Percentiles rank a stretch among this genome's conserved stretches.
These are phyloP conservation scores for Escallonia rubra DNA, from an alignment of 129 eudicot species.

Conservation along the genomic window DNA sequence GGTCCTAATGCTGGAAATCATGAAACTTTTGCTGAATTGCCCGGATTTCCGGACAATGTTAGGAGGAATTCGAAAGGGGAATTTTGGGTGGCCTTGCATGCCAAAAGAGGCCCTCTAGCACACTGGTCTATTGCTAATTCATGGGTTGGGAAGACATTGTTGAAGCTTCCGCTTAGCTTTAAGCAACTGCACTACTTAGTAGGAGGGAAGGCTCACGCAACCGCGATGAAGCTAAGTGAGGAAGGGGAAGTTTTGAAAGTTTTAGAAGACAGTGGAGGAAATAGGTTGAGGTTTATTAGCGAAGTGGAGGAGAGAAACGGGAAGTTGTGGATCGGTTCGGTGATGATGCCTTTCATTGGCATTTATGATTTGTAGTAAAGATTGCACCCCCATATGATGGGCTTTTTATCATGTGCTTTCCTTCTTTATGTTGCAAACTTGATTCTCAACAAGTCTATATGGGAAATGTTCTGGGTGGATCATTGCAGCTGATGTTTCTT, in stretches of 20 bases:
- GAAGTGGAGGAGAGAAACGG: slow-evolving; percentile 56
- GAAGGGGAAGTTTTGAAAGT: slow-evolving; percentile 40
- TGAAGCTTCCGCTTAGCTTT: slow-evolving; percentile 23
- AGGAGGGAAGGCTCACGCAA: slow-evolving; percentile 40
- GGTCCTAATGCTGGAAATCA: slow-evolving; percentile 52
- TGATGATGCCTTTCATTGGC: slow-evolving; percentile 40
- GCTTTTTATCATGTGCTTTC: not conserved
- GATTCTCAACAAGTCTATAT: too few species aligned
- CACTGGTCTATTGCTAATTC: slow-evolving; percentile 25
- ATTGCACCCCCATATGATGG: not conserved
- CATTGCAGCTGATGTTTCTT: too few species aligned
- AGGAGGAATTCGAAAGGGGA: slow-evolving; percentile 53
- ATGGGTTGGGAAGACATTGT: slow-evolving; percentile 24
- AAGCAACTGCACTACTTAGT: slow-evolving; percentile 28
- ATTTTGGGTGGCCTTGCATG: slow-evolving; percentile 66
- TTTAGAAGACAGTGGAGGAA: slow-evolving; percentile 43
- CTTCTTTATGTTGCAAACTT: too few species aligned
- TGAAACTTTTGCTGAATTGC: slow-evolving; percentile 44
- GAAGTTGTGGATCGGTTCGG: slow-evolving; percentile 57
- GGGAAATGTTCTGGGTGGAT: too few species aligned
- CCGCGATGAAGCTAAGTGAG: slow-evolving; percentile 36
- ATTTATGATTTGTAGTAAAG: slow-evolving; percentile 22
- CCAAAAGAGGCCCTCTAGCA: slow-evolving; percentile 29
- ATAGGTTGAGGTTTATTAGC: slow-evolving; percentile 38
- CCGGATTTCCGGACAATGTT: slow-evolving; percentile 62